These are phyloP conservation scores for Oidiodendron maius DNA, from an alignment of 495 filamentous ascomycete species.

Conservation along the genomic window DNA sequence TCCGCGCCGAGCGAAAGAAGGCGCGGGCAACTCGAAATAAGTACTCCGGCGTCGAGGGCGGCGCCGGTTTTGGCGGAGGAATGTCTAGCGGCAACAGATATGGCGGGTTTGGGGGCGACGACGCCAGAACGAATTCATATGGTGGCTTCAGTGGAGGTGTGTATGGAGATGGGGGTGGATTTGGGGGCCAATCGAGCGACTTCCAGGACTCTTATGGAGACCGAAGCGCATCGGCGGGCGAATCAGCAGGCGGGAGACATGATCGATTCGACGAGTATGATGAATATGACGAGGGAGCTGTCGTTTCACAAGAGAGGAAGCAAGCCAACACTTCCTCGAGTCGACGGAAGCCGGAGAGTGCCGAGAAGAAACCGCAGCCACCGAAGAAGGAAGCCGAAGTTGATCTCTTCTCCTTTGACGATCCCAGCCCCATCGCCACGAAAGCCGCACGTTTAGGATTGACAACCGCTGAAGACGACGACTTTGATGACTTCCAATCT, in stretches of 20 bases:
- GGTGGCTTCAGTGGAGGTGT: constrained; percentile 85
- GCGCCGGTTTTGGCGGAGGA: constrained; percentile 47
- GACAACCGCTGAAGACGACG: constrained; percentile 63
- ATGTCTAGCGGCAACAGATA: constrained; percentile 57
- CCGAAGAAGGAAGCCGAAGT: constrained; percentile 76
- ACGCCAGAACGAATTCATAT: constrained; percentile 52
- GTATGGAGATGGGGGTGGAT: constrained; percentile 89
- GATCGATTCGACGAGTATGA: constrained; percentile 97
- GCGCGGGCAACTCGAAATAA: constrained; percentile 84
- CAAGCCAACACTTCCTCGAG: constrained; percentile 34
- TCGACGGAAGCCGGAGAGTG: constrained; percentile 24
- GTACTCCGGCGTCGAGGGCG: constrained; percentile 89
- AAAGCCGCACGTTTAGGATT: constrained; percentile 41
- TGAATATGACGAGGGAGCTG: constrained; percentile 79
- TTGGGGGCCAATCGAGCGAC: constrained; percentile 61
- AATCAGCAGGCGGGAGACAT: constrained; percentile 22
- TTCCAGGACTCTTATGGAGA: constrained; percentile 58
- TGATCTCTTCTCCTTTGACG: constrained; percentile 87
- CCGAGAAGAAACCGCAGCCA: constrained; percentile 50
- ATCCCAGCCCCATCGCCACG: constrained; percentile 43
- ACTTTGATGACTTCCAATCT: constrained; percentile 98
- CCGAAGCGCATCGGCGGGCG: constrained; percentile 19
- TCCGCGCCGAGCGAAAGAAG: constrained; percentile 92
- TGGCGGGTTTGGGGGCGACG: constrained; percentile 83
- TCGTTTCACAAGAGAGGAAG: constrained; percentile 29